Evolutionary conservation across 139 green algal species (phyloP).

Genomic region (Yamagishiella unicocca): DNA sequence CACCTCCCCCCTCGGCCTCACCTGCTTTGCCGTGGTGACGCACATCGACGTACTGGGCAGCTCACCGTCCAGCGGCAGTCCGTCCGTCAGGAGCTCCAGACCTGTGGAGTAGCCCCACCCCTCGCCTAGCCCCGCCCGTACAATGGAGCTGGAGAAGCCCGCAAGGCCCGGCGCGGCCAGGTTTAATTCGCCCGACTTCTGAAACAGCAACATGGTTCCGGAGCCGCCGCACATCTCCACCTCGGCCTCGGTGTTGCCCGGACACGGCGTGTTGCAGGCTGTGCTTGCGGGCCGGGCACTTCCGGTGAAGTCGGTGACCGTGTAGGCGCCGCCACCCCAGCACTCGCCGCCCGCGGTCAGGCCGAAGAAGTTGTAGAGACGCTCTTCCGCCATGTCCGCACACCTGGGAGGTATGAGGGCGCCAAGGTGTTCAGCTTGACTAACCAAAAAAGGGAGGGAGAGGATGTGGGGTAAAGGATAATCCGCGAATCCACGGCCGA

Average conservation of each 20-base stretch:
- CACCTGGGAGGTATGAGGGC: too few species aligned
- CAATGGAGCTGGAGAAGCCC: neutral
- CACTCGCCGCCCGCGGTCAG: neutral
- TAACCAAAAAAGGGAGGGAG: too few species aligned
- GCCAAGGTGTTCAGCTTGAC: too few species aligned
- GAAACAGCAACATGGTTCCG: neutral
- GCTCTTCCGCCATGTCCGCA: neutral
- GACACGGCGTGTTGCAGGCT: neutral
- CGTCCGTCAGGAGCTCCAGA: neutral
- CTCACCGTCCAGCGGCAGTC: neutral
- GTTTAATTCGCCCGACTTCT: neutral
- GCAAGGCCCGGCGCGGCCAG: neutral
- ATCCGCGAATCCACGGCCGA: too few species aligned
- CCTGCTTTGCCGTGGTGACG: neutral
- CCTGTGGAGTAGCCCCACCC: neutral
- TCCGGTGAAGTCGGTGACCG: neutral
- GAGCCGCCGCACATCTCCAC: neutral
- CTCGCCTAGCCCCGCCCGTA: neutral
- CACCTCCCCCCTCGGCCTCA: neutral
- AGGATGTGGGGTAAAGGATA: too few species aligned
- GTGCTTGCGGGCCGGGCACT: neutral
- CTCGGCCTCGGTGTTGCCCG: neutral
- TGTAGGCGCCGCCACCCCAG: neutral
- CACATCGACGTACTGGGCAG: neutral
- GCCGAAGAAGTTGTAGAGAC: neutral